Conservation (phyloP, 1,284 basidiomycete genomes). For the Sporisorium exsertum region DNA sequence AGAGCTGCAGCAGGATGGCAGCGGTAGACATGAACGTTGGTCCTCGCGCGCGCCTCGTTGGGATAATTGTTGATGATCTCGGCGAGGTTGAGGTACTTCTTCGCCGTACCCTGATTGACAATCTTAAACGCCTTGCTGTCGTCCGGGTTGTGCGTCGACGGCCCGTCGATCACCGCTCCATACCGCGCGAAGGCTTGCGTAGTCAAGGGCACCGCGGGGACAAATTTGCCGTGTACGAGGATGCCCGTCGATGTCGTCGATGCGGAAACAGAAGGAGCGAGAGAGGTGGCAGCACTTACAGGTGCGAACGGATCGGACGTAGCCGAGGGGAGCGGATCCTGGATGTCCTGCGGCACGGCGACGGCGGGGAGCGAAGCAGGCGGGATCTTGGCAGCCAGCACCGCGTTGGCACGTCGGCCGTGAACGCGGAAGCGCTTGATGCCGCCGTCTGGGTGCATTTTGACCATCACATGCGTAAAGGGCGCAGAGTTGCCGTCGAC, state of each 20-base stretch:
- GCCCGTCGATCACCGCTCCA: slow-evolving; percentile 59
- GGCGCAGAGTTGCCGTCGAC: slow-evolving; percentile 73
- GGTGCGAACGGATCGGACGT: slow-evolving; percentile 39
- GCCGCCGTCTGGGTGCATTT: slow-evolving; percentile 94
- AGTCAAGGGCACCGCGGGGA: slow-evolving; percentile 39
- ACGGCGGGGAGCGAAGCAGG: slow-evolving; percentile 28
- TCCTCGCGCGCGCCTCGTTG: slow-evolving; percentile 28
- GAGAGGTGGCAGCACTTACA: slow-evolving; percentile 34
- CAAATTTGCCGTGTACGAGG: slow-evolving; percentile 17
- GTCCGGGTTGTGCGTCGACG: slow-evolving; percentile 14
- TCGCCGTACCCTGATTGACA: slow-evolving; percentile 65
- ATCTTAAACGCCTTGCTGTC: slow-evolving; percentile 35
- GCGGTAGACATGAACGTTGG: slow-evolving; percentile 63
- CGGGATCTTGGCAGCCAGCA: slow-evolving; percentile 30
- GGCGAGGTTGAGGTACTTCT: slow-evolving; percentile 55
- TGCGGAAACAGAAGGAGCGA: slow-evolving; percentile 14
- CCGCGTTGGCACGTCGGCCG: slow-evolving; percentile 74
- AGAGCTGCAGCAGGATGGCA: slow-evolving; percentile 37
- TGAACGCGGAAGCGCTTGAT: slow-evolving; percentile 88
- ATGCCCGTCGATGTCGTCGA: slow-evolving; percentile 21
- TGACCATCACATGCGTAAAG: slow-evolving; percentile 87
- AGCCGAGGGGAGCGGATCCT: slow-evolving; percentile 46
- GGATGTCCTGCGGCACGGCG: slow-evolving; percentile 55
- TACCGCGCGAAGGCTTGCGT: slow-evolving; percentile 46
- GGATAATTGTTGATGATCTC: slow-evolving; percentile 50